Evolutionary conservation across 1,284 basidiomycete genomes (phyloP), one percentile per base, ranked within the genome.

Genomic region (Schizophyllum commune): DNA sequence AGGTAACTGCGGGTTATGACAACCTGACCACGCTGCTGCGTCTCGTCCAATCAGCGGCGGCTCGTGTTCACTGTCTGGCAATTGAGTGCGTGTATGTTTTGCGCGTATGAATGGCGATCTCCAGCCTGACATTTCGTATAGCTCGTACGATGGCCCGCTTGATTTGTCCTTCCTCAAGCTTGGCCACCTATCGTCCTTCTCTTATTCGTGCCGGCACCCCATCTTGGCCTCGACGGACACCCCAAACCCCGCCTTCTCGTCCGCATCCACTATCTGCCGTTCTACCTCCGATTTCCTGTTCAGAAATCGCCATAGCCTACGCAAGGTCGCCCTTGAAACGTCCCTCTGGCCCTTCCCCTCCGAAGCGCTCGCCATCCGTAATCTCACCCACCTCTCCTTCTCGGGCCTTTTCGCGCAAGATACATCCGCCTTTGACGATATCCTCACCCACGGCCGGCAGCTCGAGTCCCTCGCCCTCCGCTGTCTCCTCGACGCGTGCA

Each of bases 381-480:
- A 87, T 69, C 79, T 89, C 51, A 86, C 85, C 2, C 77, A 80
- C 61, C 77, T 89, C 62, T 76, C 83, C 65, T 86, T 89, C 68
- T 75, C 78, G 6, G 84, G 84, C 4, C 77, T 77, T 64, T 79
- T 88, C 67, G 79, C 81, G 0, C 65, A 74, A 1, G 79, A 79
- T 58, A 74, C 76, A 1, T 77, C 81, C 32, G 78, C 79, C 1
- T 79, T 89, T 61, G 75, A 79, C 3, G 83, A 85, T 56, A 81
- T 89, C 60, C 76, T 89, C 17, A 67, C 71, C 5, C 75, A 83
- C 63, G 86, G 85, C 2, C 76, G 80, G 51, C 86, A 88, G 68
- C 75, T 89, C 19, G 85, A 88, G 69, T 79, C 76, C 0, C 75
- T 89, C 33, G 72, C 77, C 27, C 74, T 88, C 7, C 82, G 81